These are phyloP conservation scores for Astragalus membranaceus DNA, from an alignment of 306 rosid species.

Conservation along the genomic window DNA sequence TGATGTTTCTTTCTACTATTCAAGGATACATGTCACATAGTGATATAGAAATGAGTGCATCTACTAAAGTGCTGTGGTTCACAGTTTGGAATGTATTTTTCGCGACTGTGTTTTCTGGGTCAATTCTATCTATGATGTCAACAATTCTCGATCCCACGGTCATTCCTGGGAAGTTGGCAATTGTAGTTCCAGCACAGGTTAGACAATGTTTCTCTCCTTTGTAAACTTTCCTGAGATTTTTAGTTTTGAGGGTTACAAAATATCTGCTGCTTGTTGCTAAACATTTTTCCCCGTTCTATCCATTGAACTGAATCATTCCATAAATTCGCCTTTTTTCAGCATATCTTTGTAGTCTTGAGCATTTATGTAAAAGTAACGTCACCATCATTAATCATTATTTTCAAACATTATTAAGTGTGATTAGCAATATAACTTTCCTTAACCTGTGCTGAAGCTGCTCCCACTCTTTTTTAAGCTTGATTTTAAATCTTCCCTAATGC, in stretches of 20 bases:
- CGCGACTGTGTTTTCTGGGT: slow-evolving; percentile 90
- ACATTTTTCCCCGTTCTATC: background rate
- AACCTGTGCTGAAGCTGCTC: background rate
- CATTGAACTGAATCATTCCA: background rate
- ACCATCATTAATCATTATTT: background rate
- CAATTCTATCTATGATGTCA: slow-evolving; percentile 46
- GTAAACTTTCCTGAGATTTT: background rate
- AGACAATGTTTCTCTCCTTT: slow-evolving; percentile 25
- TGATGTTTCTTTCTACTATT: slow-evolving; percentile 83
- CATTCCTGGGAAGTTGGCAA: slow-evolving; percentile 68
- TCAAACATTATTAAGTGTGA: background rate
- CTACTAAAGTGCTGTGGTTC: slow-evolving; percentile 85
- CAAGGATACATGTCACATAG: slow-evolving; percentile 82
- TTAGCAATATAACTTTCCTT: background rate
- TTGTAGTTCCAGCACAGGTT: slow-evolving; percentile 91
- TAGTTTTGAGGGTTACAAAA: background rate
- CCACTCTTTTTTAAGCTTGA: background rate
- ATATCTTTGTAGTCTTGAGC: background rate
- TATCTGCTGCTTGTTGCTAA: slow-evolving; percentile 46
- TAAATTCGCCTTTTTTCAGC: background rate
- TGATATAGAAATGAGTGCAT: slow-evolving; percentile 77
- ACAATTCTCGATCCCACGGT: slow-evolving; percentile 58
- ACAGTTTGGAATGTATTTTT: slow-evolving; percentile 88
- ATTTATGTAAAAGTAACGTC: background rate
- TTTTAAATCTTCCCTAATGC: background rate